phyloP scores from a whole-genome alignment of 2,329 filamentous ascomycete genomes.

The Cladosporium phlei region DNA sequence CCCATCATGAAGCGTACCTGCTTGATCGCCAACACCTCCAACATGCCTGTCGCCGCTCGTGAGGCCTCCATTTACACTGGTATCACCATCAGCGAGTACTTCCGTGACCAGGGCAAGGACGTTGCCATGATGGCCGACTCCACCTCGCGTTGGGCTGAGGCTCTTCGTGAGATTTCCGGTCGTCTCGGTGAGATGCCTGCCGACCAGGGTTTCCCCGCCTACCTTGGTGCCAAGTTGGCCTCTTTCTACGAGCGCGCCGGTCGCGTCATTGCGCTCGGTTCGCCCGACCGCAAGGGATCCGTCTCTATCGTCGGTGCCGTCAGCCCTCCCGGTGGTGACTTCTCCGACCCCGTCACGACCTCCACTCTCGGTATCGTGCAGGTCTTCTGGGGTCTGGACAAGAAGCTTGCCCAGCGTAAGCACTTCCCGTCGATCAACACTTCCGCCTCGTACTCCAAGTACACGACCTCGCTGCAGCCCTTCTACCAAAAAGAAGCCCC shows the following conservation, averaged over 20 bases:
- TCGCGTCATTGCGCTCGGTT: slow-evolving; percentile 77
- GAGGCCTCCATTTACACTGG: slow-evolving; percentile 98
- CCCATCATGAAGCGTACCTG: slow-evolving; percentile 99
- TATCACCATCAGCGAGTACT: slow-evolving; percentile 93
- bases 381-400: slow-evolving; percentile 99
- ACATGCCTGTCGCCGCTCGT: slow-evolving; percentile 98
- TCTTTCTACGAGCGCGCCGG: slow-evolving; percentile 99
- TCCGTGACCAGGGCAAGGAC: slow-evolving; percentile 92
- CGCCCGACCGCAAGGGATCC: slow-evolving; percentile 81
- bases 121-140: slow-evolving; percentile 99
- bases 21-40: slow-evolving; percentile 97
- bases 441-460: slow-evolving; percentile 91
- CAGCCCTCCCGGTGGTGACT: slow-evolving; percentile 96
- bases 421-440: slow-evolving; percentile 99
- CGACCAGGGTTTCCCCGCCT: slow-evolving; percentile 98
- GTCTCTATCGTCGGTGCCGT: slow-evolving; percentile 98
- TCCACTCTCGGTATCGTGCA: slow-evolving; percentile 95
- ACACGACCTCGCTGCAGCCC: slow-evolving; percentile 80
- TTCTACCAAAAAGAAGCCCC: slow-evolving; percentile 92
- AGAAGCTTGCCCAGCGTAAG: slow-evolving; percentile 98
- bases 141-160: slow-evolving; percentile 95
- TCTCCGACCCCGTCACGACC: slow-evolving; percentile 94
- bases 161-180: slow-evolving; percentile 96
- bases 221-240: slow-evolving; percentile 91
- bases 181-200: slow-evolving; percentile 99